Conservation (phyloP, 805 yeast species). For the Nakazawaea holstii region DNA sequence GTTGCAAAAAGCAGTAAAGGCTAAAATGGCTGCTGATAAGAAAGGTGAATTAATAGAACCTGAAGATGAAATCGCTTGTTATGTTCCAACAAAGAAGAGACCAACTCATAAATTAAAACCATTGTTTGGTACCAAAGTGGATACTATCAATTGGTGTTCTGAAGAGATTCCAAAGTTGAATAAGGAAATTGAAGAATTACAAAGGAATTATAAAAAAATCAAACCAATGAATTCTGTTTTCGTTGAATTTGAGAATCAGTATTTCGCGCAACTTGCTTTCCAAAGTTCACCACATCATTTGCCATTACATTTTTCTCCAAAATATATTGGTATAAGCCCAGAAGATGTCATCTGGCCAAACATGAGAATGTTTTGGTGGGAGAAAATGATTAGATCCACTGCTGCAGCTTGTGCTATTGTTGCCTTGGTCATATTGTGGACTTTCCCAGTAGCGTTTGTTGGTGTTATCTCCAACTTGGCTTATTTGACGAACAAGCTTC, state of each 20-base stretch:
- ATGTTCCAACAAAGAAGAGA: slow-evolving; percentile 62
- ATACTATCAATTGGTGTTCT: slow-evolving; percentile 52
- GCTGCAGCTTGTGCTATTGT: slow-evolving; percentile 48
- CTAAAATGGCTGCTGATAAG: slow-evolving; percentile 58
- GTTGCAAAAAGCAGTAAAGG: slow-evolving; percentile 58
- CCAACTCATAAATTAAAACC: slow-evolving; percentile 45
- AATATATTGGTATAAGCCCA: slow-evolving; percentile 59
- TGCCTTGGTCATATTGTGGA: slow-evolving; percentile 62
- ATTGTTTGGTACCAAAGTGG: slow-evolving; percentile 54
- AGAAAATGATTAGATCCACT: slow-evolving; percentile 48
- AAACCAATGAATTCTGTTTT: slow-evolving; percentile 75
- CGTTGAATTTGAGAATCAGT: slow-evolving; percentile 75
- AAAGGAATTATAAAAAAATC: slow-evolving; percentile 38
- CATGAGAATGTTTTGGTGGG: slow-evolving; percentile 80
- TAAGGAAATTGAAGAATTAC: slow-evolving; percentile 50
- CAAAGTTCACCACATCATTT: slow-evolving; percentile 61
- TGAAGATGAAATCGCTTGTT: slow-evolving; percentile 42
- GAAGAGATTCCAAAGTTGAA: slow-evolving; percentile 55
- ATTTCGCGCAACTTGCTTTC: slow-evolving; percentile 66
- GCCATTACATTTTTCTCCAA: slow-evolving; percentile 59
- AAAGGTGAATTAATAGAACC: slow-evolving; percentile 46
- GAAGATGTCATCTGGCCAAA: slow-evolving; percentile 64
- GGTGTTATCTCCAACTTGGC: slow-evolving; percentile 69
- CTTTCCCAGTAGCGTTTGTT: slow-evolving; percentile 74
- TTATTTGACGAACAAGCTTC: slow-evolving; percentile 51